phyloP scores from a whole-genome alignment of 768 basidiomycete genomes.

The Mycena epipterygia region DNA sequence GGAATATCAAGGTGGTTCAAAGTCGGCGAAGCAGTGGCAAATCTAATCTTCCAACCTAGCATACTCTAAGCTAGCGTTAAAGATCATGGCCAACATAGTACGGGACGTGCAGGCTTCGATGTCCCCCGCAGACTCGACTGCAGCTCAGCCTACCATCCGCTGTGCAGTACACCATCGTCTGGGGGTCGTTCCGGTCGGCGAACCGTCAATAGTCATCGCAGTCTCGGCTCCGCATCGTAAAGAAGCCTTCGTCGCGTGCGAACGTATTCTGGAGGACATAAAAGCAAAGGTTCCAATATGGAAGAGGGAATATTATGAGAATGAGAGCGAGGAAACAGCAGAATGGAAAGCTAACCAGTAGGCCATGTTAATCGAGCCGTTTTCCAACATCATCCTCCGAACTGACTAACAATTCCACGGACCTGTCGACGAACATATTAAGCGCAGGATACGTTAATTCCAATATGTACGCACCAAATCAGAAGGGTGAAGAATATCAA shows the following conservation, averaged over 20 bases:
- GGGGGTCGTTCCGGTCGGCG: slow-evolving; percentile 82
- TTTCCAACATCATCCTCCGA: slow-evolving; percentile 77
- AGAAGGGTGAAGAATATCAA: slow-evolving; percentile 89
- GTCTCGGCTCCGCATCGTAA: slow-evolving; percentile 88
- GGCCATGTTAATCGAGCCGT: slow-evolving; percentile 74
- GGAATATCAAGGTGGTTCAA: slow-evolving; percentile 71
- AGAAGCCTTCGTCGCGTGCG: slow-evolving; percentile 85
- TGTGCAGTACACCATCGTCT: slow-evolving; percentile 83
- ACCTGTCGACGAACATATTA: too few species aligned
- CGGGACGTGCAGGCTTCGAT: slow-evolving; percentile 56
- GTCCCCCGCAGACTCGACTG: slow-evolving; percentile 59
- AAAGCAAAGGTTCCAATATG: slow-evolving; percentile 90
- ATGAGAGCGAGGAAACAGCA: slow-evolving; percentile 69
- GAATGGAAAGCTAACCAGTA: slow-evolving; percentile 79
- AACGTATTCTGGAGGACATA: slow-evolving; percentile 87
- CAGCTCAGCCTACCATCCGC: slow-evolving; percentile 57
- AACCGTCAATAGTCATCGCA: slow-evolving; percentile 87
- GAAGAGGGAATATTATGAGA: slow-evolving; percentile 92
- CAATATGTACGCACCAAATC: too few species aligned
- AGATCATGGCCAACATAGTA: slow-evolving; percentile 78
- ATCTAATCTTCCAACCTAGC: slow-evolving; percentile 49
- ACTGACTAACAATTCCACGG: slow-evolving; percentile 83
- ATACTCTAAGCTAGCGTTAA: slow-evolving; percentile 84
- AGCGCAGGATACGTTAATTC: too few species aligned
- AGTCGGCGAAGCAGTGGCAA: neutral